Conservation (phyloP, 2,329 filamentous ascomycete genomes). For the Rutstroemia sp. region DNA sequence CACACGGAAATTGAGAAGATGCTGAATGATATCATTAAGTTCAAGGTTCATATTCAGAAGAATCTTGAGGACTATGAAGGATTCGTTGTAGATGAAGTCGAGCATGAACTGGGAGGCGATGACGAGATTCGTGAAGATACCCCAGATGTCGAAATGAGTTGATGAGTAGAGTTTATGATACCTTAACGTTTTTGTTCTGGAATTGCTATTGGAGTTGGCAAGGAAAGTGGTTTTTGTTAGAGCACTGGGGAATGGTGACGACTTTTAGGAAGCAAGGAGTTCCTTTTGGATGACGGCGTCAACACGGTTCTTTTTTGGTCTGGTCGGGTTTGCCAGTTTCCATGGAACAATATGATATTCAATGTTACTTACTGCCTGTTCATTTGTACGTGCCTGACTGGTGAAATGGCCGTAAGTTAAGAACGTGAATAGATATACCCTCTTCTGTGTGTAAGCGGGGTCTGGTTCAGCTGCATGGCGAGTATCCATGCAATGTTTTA, state of each 20-base stretch:
- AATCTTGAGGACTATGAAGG: conserved; percentile 88
- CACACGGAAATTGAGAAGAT: conserved; percentile 95
- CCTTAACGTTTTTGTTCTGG: neutral
- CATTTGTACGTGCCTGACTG: too few species aligned
- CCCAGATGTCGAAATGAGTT: conserved; percentile 38
- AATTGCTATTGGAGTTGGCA: neutral
- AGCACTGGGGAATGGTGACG: neutral
- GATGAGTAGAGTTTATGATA: conserved; percentile 2
- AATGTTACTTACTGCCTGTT: too few species aligned
- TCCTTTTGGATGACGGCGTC: neutral
- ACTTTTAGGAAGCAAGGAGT: neutral
- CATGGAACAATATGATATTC: too few species aligned
- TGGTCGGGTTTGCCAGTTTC: neutral
- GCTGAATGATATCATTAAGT: conserved; percentile 94
- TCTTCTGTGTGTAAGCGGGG: too few species aligned
- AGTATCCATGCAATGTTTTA: too few species aligned
- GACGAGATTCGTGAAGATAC: conserved; percentile 51
- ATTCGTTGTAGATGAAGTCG: conserved; percentile 90
- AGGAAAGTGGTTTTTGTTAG: neutral
- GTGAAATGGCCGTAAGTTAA: too few species aligned
- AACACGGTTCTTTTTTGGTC: neutral
- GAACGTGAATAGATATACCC: too few species aligned
- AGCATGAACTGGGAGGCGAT: conserved; percentile 63
- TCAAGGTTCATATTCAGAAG: conserved; percentile 96
- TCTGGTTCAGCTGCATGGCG: too few species aligned